A percentile compares a stretch with the other conserved stretches of the same genome.
Conservation (phyloP, 2,329 filamentous ascomycete genomes). For the Lecanosticta acicola region DNA sequence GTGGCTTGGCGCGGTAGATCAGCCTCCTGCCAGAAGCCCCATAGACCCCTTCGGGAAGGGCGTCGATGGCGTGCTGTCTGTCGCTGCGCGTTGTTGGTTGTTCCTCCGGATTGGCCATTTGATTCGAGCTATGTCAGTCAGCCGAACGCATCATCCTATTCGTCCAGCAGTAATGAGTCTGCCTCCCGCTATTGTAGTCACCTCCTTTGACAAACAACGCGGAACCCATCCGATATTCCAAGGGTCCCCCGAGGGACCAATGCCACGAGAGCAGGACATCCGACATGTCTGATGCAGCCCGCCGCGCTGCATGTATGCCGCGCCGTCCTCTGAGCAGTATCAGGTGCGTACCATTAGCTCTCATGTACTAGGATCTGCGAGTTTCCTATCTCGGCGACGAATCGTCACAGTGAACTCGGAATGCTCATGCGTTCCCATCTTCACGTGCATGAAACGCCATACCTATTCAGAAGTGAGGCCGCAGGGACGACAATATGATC, state of each 20-base stretch:
- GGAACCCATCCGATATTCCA: constrained; percentile 14
- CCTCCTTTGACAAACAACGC: constrained; percentile 6
- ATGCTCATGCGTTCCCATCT: neutral
- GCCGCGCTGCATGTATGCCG: neutral
- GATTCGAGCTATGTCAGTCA: neutral
- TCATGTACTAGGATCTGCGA: constrained; percentile 1
- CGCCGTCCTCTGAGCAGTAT: neutral
- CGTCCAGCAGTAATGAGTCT: neutral
- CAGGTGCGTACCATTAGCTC: neutral
- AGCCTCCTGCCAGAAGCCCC: constrained; percentile 2
- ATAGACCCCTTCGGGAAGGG: constrained; percentile 3
- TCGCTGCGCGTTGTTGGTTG: neutral
- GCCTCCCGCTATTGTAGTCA: neutral
- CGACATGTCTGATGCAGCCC: neutral
- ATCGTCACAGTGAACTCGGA: constrained; percentile 2
- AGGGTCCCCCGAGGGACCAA: constrained; percentile 8
- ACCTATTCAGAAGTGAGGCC: constrained; percentile 17
- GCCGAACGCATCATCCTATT: neutral
- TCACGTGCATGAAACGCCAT: constrained; percentile 4
- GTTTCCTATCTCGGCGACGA: constrained; percentile 15
- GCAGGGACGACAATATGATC: constrained; percentile 7
- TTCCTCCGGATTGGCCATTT: neutral
- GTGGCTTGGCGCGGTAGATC: constrained; percentile 6
- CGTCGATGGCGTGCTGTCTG: constrained; percentile 5
- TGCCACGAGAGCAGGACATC: constrained; percentile 1